Evolutionary conservation across 2,329 filamentous ascomycete genomes (phyloP), one percentile per base, ranked within the genome.

Genomic region (Talaromyces sp.): DNA sequence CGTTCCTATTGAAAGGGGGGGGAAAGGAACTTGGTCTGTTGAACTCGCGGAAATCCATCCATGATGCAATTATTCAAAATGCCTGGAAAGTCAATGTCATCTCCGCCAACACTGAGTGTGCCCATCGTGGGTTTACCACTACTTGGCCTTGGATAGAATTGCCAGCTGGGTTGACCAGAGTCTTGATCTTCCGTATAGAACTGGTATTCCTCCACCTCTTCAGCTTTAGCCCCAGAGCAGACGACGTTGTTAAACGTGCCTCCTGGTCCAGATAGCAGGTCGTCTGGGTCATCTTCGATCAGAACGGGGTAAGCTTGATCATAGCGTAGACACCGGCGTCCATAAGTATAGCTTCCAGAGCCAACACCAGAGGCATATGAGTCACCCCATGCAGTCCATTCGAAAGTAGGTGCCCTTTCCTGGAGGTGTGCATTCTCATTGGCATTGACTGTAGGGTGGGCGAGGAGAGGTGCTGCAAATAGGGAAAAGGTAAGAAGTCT

Each of bases 341-440:
- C 56, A 59, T 59, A 13, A 40, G 38, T 43, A 25, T 59, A 59
- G 56, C 11, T 59, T 59, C 56, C 56, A 43, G 56, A 59, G 25
- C 56, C 56, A 59, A 59, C 56, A 40, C 56, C 56, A 59, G 56
- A 59, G 19, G 56, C 56, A 59, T 59, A 59, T 40, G 56, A 59
- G 34, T 59, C 56, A 1, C 56, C 56, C 38, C 34, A 59, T 40
- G 56, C 56, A 43, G 56, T 59, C 56, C 56, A 59, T 29, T 59
- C 56, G 38, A 59, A 59, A 59, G 51, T 19, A 56, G 51, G 51
- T 56, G 51, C 51, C 51, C 51, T 34, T 34, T 56, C 27, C 43
- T 25, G 43, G 43, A 47, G 43, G 3, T 47, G 43, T 25, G 43
- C 43, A 8, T 47, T 47, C 10, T 22, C 43, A 47, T 47, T 4